Evolutionary conservation across 768 basidiomycete species (phyloP), one percentile per base, ranked within the genome.

Genomic region (Rossbeevera mucosa): DNA sequence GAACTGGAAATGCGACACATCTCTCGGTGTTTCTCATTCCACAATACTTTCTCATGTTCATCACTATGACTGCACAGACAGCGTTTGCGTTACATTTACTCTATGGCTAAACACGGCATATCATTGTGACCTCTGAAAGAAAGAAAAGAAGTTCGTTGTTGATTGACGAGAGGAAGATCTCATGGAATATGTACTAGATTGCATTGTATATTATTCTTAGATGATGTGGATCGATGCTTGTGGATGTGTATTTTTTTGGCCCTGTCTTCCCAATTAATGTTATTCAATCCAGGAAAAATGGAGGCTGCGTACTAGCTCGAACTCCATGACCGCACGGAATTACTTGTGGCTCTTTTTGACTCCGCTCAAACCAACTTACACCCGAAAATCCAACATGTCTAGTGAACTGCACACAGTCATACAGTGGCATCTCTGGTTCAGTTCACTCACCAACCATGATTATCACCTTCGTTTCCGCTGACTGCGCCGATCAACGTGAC

Each of bases 11-110:
- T 25, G 81, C 83, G 5, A 81, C 83, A 44, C 77, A 85, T 57
- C 66, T 86, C 4, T 73, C 82, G 1, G 72, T 79, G 5, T 86
- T 85, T 60, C 70, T 87, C 43, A 80, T 86, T 30, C 83, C 82
- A 12, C 85, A 76, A 56, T 78, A 76, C 53, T 51, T 66, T 13
- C 59, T 78, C 43, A 72, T 74, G 71, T 64, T 73, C 11, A 6
- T 74, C 18, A 68, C 66, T 33, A 74, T 71, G 67, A 71, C 70
- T 1, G 61, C 65, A 13, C 56, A 73, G 36, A 77, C 67, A 0
- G 71, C 72, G 0, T 72, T 72, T 42, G 56, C 67, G 0, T 59
- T 78, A 21, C 63, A 63, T 16, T 46, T 72, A 9, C 59, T 77
- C 11, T 78, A 73, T 56, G 68, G 51, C 31, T 66, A 57, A 43